Evolutionary conservation across 106 monocot species (phyloP).

Genomic region (Platanthera zijinensis): DNA sequence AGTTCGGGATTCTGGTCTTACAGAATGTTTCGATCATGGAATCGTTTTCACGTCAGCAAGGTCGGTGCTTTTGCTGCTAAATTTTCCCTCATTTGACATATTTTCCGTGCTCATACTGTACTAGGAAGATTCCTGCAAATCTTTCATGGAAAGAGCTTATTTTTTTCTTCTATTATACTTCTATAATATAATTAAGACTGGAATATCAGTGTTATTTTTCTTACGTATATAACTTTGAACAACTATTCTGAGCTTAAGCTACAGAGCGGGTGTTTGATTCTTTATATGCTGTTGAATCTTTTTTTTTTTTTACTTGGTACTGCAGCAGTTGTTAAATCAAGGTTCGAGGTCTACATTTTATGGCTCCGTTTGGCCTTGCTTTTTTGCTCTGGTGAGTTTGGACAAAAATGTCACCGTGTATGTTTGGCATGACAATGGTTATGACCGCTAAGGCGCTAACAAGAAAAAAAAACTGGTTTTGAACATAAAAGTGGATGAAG

Average conservation of each 20-base stretch:
- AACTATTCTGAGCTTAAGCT: slow-evolving; percentile 1
- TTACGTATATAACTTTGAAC: not conserved
- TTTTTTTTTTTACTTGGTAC: not conserved
- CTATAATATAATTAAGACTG: not conserved
- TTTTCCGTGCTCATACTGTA: not conserved
- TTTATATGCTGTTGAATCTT: not conserved
- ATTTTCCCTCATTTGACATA: not conserved
- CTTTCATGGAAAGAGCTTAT: not conserved
- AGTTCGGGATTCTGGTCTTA: not conserved
- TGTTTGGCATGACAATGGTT: too few relatives aligned
- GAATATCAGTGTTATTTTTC: not conserved
- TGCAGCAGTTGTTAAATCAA: not conserved
- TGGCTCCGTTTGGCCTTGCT: too few relatives aligned
- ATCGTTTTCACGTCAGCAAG: slow-evolving; percentile 9
- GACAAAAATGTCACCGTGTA: too few relatives aligned
- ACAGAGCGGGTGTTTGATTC: not conserved
- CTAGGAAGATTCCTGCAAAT: not conserved
- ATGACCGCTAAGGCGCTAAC: too few relatives aligned
- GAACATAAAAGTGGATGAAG: too few relatives aligned
- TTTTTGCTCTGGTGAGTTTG: too few relatives aligned
- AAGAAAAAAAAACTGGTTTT: too few relatives aligned
- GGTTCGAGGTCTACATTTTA: not conserved
- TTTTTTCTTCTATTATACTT: not conserved
- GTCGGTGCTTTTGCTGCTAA: not conserved
- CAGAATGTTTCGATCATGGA: slow-evolving; percentile 7